These are phyloP conservation scores for Salix koriyanagi DNA, from an alignment of 345 rosid species.

Conservation along the genomic window DNA sequence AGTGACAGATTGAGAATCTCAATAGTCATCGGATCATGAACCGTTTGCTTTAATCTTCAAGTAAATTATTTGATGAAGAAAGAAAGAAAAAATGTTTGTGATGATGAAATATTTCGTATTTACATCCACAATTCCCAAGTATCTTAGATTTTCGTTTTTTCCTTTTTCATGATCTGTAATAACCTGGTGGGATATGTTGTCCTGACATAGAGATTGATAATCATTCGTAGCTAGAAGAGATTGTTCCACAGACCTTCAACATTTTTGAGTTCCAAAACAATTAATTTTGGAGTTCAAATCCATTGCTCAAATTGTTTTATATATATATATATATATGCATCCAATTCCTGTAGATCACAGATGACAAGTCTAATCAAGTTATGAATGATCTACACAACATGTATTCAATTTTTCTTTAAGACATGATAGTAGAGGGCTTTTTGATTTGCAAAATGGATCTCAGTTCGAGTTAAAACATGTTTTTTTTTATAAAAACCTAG, in stretches of 20 bases:
- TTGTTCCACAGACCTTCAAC: no score
- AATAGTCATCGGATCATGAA: not conserved
- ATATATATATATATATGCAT: no score
- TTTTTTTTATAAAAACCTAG: no score
- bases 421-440: no score
- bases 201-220: no score
- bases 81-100: not conserved
- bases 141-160: not conserved
- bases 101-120: not conserved
- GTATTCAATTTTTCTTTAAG: not conserved
- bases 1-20: constrained; percentile 38
- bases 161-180: not conserved
- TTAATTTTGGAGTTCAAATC: no score
- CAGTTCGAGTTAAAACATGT: rapidly evolving
- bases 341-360: no score
- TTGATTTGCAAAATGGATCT: no score
- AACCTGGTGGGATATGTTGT: not conserved
- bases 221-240: not conserved
- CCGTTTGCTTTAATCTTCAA: not conserved
- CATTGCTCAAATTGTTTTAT: not conserved
- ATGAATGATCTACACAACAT: no score
- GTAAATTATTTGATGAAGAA: constrained; percentile 1
- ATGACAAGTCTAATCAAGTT: no score
- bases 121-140: not conserved
- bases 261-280: not conserved